Evolutionary conservation across 2,329 filamentous ascomycete genomes (phyloP), one percentile per base, ranked within the genome.

Genomic region (Thelonectria blattea): DNA sequence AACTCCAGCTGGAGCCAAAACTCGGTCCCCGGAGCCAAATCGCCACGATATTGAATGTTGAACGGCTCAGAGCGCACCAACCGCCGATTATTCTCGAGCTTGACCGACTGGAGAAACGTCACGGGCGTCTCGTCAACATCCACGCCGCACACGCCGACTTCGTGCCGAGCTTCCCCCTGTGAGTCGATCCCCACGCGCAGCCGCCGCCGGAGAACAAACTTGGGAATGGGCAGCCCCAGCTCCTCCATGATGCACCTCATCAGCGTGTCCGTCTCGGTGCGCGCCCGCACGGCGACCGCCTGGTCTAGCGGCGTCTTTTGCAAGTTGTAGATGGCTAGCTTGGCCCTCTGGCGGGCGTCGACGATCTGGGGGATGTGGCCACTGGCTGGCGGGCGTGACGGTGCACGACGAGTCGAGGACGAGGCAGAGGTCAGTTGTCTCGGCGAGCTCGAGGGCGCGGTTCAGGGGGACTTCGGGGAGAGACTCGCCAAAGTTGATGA

Each of bases 341-440:
- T 74, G 0, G 71, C 74, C 3, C 59, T 63, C 17, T 66, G 67
- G 10, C 64, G 72, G 15, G 65, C 58, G 1, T 76, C 76, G 0
- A 74, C 73, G 0, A 69, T 68, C 45, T 76, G 74, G 0, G 80
- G 78, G 10, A 82, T 76, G n/a, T n/a, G n/a, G n/a, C n/a, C n/a
- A n/a, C 18, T 75, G 73, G 51, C 75, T 76, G 0, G 80, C 78
- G 0, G 79, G 80, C 0, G 74, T 71, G 1, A 82, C 76, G 0
- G 76, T 81, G 11, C 82, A 70, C 0, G 79, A 82, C 2, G 79
- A 82, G 0, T 81, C 80, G 0, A 83, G 72, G 0, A 79, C 79
- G 15, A 82, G 74, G 49, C 79, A 82, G 0, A 83, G 63, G 56
- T 83, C 80, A 1, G 80, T 75, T 42, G 75, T 74, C 15, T 71